These are phyloP conservation scores for Cicer arietinum DNA, from an alignment of 306 rosid genomes.

Conservation along the genomic window DNA sequence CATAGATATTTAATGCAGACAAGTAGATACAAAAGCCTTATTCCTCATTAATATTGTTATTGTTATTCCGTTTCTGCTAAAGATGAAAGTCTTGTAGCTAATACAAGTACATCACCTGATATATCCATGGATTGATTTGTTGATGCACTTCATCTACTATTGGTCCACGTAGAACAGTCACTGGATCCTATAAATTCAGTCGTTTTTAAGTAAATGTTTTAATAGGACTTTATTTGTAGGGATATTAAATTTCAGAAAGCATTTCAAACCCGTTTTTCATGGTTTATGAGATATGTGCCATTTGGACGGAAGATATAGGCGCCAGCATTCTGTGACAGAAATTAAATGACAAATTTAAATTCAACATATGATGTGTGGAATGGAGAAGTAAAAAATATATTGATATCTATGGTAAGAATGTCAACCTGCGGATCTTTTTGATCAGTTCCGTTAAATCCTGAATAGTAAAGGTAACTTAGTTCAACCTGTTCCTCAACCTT, in stretches of 20 bases:
- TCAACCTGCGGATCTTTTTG: slow-evolving; percentile 55
- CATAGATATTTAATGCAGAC: slow-evolving; percentile 3
- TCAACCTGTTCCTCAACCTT: slow-evolving; percentile 58
- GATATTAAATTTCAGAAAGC: slow-evolving; percentile 30
- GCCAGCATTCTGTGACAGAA: slow-evolving; percentile 57
- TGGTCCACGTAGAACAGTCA: slow-evolving; percentile 58
- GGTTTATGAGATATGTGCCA: slow-evolving; percentile 50
- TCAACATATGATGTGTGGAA: background rate
- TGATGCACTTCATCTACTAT: slow-evolving; percentile 65
- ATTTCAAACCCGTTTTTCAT: slow-evolving; percentile 51
- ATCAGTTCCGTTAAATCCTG: slow-evolving; percentile 56
- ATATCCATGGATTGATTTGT: slow-evolving; percentile 65
- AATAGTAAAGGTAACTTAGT: slow-evolving; percentile 58
- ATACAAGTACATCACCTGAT: slow-evolving; percentile 56
- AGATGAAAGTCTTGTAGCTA: slow-evolving; percentile 23
- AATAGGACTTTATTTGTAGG: background rate
- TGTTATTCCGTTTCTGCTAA: background rate
- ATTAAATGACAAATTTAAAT: slow-evolving; percentile 34
- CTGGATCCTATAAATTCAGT: slow-evolving; percentile 48
- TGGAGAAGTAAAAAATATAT: slow-evolving; percentile 33
- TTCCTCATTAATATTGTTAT: too few species aligned
- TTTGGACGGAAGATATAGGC: slow-evolving; percentile 70
- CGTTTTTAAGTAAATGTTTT: slow-evolving; percentile 24
- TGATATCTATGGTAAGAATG: slow-evolving; percentile 21
- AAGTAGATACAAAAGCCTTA: too few species aligned